Percentiles rank a stretch among this genome's conserved stretches.
Evolutionary conservation across 768 basidiomycete genomes (phyloP).

Genomic region (Suillus brevipes): DNA sequence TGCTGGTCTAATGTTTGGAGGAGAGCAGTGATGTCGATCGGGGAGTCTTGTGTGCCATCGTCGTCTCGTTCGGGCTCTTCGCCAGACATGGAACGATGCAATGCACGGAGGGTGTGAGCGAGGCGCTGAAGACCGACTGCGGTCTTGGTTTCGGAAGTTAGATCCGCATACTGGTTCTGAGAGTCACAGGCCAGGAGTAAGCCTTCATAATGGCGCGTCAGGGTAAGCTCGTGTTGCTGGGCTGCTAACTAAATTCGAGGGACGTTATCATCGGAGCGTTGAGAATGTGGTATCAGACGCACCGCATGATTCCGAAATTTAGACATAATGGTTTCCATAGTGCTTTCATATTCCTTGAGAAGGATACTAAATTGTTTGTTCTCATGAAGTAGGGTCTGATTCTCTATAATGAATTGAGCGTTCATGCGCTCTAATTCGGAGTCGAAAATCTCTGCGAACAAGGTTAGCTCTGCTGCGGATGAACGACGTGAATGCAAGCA

Average conservation of each 20-base stretch:
- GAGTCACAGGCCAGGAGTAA: slow-evolving; percentile 69
- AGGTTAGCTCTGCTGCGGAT: slow-evolving; percentile 15
- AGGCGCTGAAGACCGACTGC: slow-evolving; percentile 72
- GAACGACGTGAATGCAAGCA: slow-evolving; percentile 14
- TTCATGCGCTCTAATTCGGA: slow-evolving; percentile 90
- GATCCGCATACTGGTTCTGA: slow-evolving; percentile 53
- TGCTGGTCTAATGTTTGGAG: slow-evolving; percentile 45
- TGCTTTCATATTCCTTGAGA: slow-evolving; percentile 92
- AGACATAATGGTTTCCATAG: slow-evolving; percentile 94
- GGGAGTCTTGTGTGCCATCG: slow-evolving; percentile 31
- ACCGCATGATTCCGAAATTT: slow-evolving; percentile 94
- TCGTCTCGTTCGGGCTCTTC: slow-evolving; percentile 43
- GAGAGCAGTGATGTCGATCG: slow-evolving; percentile 43
- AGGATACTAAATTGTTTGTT: slow-evolving; percentile 90
- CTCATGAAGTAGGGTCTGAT: slow-evolving; percentile 88
- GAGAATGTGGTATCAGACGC: slow-evolving; percentile 33
- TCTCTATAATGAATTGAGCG: slow-evolving; percentile 90
- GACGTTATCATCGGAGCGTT: slow-evolving; percentile 13
- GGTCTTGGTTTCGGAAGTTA: slow-evolving; percentile 58
- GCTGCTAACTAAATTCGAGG: slow-evolving; percentile 68
- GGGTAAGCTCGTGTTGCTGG: slow-evolving; percentile 83
- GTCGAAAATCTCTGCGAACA: slow-evolving; percentile 76
- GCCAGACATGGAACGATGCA: slow-evolving; percentile 69
- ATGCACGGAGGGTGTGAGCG: slow-evolving; percentile 64
- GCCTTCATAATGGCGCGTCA: slow-evolving; percentile 88